These are phyloP conservation scores for Trypanosoma lewisi DNA, from an alignment of 208 protist species.

Conservation along the genomic window DNA sequence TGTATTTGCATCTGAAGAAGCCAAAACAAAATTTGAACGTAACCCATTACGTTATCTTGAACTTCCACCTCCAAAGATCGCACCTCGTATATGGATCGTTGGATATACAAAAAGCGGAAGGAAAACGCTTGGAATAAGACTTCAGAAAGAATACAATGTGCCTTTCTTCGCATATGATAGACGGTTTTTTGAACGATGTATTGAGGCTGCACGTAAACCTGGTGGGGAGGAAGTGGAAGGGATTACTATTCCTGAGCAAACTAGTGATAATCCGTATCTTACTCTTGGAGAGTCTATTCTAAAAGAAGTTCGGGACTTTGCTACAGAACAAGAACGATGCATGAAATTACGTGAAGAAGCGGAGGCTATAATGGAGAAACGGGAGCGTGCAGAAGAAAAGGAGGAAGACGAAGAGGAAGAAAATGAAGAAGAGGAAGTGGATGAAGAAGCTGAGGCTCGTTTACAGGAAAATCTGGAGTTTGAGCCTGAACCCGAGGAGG, in stretches of 20 bases:
- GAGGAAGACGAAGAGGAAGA: slow-evolving; percentile 46
- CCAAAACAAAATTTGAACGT: slow-evolving; percentile 46
- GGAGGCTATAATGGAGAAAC: slow-evolving; percentile 51
- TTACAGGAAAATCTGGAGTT: slow-evolving; percentile 72
- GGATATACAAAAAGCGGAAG: slow-evolving; percentile 66
- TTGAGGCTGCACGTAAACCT: slow-evolving; percentile 56
- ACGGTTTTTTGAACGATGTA: slow-evolving; percentile 69
- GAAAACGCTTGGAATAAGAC: slow-evolving; percentile 55
- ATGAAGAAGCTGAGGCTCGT: slow-evolving; percentile 70
- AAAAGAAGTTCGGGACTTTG: slow-evolving; percentile 57
- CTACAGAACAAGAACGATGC: slow-evolving; percentile 46
- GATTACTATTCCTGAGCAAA: slow-evolving; percentile 54
- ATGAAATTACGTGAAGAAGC: slow-evolving; percentile 57
- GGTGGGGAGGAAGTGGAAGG: slow-evolving; percentile 52
- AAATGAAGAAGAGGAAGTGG: slow-evolving; percentile 50
- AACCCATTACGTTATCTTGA: slow-evolving; percentile 69
- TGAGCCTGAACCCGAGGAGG: slow-evolving; percentile 85
- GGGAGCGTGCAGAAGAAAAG: slow-evolving; percentile 37
- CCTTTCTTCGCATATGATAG: slow-evolving; percentile 70
- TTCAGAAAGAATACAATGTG: slow-evolving; percentile 59
- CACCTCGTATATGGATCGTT: slow-evolving; percentile 83
- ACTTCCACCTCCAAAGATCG: slow-evolving; percentile 39
- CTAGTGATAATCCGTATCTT: slow-evolving; percentile 45
- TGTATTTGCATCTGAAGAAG: slow-evolving; percentile 70
- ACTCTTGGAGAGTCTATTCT: slow-evolving; percentile 45